phyloP scores from a whole-genome alignment of 257 asterid species.

The Plantago major region DNA sequence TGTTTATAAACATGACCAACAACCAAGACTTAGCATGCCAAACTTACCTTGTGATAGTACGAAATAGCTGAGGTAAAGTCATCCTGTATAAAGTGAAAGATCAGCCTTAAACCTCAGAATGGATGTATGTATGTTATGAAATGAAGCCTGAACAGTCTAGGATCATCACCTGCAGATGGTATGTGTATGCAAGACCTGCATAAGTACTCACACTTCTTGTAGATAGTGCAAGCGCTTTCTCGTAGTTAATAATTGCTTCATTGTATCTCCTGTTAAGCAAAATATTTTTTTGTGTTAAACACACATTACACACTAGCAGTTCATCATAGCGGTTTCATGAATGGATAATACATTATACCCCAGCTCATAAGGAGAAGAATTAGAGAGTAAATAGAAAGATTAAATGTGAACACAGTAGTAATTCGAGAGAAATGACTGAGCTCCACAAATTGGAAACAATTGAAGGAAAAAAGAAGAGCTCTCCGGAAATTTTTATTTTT shows the following conservation, averaged over 20 bases:
- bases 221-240: constrained; percentile 92
- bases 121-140: neutral
- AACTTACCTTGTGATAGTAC: constrained; percentile 80
- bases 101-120: neutral
- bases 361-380: neutral
- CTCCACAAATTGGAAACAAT: no score
- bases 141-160: neutral
- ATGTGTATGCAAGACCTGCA: constrained; percentile 96
- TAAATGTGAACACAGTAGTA: neutral
- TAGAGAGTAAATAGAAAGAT: neutral
- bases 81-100: constrained; percentile 46
- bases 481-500: no score
- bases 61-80: constrained; percentile 73
- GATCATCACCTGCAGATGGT: constrained; percentile 68
- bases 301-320: no score
- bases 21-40: neutral
- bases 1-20: neutral
- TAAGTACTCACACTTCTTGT: constrained; percentile 84
- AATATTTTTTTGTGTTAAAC: constrained; percentile 9
- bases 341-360: neutral
- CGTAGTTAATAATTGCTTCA: constrained; percentile 77
- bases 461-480: no score
- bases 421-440: neutral
- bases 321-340: neutral
- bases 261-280: constrained; percentile 65